Evolutionary conservation across 805 yeast species (phyloP).

Genomic region (Schwanniomyces polymorphus): DNA sequence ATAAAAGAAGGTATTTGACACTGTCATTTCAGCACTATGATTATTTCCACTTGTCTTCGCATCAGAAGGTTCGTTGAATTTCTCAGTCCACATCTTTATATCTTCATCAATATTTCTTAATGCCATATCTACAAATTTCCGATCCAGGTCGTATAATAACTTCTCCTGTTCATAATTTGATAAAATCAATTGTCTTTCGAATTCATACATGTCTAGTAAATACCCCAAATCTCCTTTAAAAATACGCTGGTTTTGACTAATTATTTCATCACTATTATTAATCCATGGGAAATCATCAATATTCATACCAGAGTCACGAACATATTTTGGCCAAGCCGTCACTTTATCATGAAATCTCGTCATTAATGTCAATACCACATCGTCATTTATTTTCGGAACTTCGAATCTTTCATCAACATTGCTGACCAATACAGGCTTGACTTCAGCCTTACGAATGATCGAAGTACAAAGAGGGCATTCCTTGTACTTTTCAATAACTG

Average conservation of each 20-base stretch:
- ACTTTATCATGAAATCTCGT: constrained; percentile 38
- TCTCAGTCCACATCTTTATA: constrained; percentile 37
- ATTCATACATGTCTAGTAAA: constrained; percentile 51
- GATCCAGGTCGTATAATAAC: constrained; percentile 60
- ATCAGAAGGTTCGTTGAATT: constrained; percentile 15
- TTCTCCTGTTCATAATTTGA: constrained; percentile 57
- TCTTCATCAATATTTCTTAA: constrained; percentile 51
- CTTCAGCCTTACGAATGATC: constrained; percentile 48
- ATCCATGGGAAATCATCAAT: constrained; percentile 56
- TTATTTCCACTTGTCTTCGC: neutral
- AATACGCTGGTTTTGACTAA: constrained; percentile 57
- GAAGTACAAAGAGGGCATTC: constrained; percentile 84
- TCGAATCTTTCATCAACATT: constrained; percentile 55
- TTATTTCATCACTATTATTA: constrained; percentile 22
- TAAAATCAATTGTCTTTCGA: constrained; percentile 57
- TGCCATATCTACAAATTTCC: constrained; percentile 55
- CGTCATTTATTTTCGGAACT: constrained; percentile 56
- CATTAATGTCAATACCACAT: constrained; percentile 66
- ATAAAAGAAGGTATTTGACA: constrained; percentile 55
- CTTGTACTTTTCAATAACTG: constrained; percentile 47
- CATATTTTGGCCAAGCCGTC: constrained; percentile 49
- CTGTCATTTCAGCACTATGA: neutral
- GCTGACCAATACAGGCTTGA: constrained; percentile 62
- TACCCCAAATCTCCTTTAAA: constrained; percentile 64
- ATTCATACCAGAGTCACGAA: constrained; percentile 29